Conservation (phyloP, 2,329 filamentous ascomycete species). For the Pseudogymnoascus sp. region DNA sequence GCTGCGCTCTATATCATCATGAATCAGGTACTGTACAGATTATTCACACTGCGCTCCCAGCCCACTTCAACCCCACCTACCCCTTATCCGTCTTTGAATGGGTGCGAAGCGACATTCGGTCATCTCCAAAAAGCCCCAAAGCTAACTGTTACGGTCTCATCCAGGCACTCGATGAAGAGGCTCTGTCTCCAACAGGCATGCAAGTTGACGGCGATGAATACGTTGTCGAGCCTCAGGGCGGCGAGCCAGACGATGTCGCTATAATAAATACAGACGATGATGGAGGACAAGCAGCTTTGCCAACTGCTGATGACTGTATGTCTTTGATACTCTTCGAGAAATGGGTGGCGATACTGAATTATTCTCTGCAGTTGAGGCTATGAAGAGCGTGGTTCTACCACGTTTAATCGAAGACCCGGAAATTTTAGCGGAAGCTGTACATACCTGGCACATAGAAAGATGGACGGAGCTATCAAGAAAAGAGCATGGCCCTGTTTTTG, state of each 20-base stretch:
- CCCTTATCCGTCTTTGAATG: background rate
- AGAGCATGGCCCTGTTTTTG: slow-evolving; percentile 80
- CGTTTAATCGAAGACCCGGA: slow-evolving; percentile 69
- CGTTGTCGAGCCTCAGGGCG: slow-evolving; percentile 23
- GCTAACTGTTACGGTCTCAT: slow-evolving; percentile 9
- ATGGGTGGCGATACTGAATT: slow-evolving; percentile 13
- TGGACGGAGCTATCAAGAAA: slow-evolving; percentile 73
- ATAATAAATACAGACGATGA: slow-evolving; percentile 33
- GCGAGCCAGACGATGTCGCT: slow-evolving; percentile 34
- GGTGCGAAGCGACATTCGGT: background rate
- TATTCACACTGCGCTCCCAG: background rate
- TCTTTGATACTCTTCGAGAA: background rate
- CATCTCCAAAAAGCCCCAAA: background rate
- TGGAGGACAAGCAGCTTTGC: slow-evolving; percentile 20
- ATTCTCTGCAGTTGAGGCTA: slow-evolving; percentile 59
- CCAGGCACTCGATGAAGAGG: slow-evolving; percentile 23
- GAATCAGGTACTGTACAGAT: slow-evolving; percentile 1
- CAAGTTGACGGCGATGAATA: slow-evolving; percentile 26
- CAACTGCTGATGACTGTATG: slow-evolving; percentile 34
- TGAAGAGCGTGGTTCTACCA: slow-evolving; percentile 72
- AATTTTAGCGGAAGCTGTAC: slow-evolving; percentile 63
- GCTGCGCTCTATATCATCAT: slow-evolving; percentile 2
- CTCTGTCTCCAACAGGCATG: slow-evolving; percentile 29
- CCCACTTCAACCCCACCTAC: background rate
- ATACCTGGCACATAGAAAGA: slow-evolving; percentile 82